These are phyloP conservation scores for Cystobasidiopsis lactophilus DNA, from an alignment of 768 basidiomycete genomes.

Conservation along the genomic window DNA sequence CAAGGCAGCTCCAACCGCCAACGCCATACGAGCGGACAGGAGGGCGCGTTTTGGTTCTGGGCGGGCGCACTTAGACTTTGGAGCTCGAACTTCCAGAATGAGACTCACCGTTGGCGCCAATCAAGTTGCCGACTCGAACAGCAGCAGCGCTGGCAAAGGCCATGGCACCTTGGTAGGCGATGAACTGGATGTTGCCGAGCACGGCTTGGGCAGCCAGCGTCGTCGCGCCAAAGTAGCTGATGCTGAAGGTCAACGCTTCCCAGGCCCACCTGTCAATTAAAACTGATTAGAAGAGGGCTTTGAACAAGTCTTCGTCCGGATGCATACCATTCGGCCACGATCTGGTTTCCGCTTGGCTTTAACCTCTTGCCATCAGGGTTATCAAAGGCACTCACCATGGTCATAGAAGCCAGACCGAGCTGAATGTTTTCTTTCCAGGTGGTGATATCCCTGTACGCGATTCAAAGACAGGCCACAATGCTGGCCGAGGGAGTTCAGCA, in stretches of 20 bases:
- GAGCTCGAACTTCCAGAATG: no score
- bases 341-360: background rate
- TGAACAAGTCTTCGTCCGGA: background rate
- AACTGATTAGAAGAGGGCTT: background rate
- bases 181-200: slow-evolving; percentile 26
- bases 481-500: no score
- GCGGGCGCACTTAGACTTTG: no score
- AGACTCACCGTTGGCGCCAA: slow-evolving; percentile 15
- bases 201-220: slow-evolving; percentile 75
- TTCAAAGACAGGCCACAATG: no score
- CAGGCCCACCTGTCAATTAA: background rate
- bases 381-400: slow-evolving; percentile 49
- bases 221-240: slow-evolving; percentile 31
- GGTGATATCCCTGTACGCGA: slow-evolving; percentile 40
- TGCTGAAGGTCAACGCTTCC: background rate
- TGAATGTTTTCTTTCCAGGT: slow-evolving; percentile 45
- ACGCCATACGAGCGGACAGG: no score
- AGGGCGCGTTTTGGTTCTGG: no score
- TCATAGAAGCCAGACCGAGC: slow-evolving; percentile 56
- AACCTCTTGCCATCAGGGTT: slow-evolving; percentile 98
- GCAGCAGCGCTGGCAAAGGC: slow-evolving; percentile 61
- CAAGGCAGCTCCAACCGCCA: no score
- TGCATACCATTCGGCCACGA: background rate
- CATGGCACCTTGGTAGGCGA: slow-evolving; percentile 55
- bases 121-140: slow-evolving; percentile 34